These are phyloP conservation scores for Cyberlindnera americana DNA, from an alignment of 805 yeast genomes.

Conservation along the genomic window DNA sequence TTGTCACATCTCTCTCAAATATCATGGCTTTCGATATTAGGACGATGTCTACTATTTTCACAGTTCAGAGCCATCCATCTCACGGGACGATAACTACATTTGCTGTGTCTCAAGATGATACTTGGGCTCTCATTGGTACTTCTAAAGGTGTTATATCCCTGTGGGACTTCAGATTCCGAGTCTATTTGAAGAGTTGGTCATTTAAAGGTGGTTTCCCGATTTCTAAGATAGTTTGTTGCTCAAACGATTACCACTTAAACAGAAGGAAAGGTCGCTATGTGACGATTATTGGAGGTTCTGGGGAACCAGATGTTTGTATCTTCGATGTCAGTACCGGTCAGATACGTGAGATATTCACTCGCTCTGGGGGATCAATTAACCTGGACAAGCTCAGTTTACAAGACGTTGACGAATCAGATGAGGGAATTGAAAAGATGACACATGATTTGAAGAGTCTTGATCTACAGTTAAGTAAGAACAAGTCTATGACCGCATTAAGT, in stretches of 20 bases:
- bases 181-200: conserved; percentile 59
- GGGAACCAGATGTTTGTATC: conserved; percentile 54
- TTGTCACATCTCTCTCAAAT: conserved; percentile 50
- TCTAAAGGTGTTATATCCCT: conserved; percentile 66
- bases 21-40: conserved; percentile 56
- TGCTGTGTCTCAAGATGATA: conserved; percentile 46
- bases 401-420: conserved; percentile 16
- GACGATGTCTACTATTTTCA: conserved; percentile 41
- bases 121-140: conserved; percentile 77
- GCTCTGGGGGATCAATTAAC: conserved; percentile 10
- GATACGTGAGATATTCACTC: conserved; percentile 44
- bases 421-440: background rate
- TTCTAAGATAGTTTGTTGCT: conserved; percentile 41
- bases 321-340: conserved; percentile 72
- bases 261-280: conserved; percentile 40
- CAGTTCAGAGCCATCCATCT: conserved; percentile 49
- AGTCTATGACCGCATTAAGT: conserved; percentile 20
- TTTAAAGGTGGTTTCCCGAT: conserved; percentile 52
- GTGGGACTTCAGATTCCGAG: conserved; percentile 76
- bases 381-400: conserved; percentile 19
- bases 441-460: conserved; percentile 5
- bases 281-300: conserved; percentile 66
- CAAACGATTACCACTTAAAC: conserved; percentile 34
- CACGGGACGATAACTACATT: conserved; percentile 69
- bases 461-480: conserved; percentile 4